Evolutionary conservation across 1,284 basidiomycete species (phyloP), one percentile per base, ranked within the genome.

Genomic region (Apiotrichum montevideense): DNA sequence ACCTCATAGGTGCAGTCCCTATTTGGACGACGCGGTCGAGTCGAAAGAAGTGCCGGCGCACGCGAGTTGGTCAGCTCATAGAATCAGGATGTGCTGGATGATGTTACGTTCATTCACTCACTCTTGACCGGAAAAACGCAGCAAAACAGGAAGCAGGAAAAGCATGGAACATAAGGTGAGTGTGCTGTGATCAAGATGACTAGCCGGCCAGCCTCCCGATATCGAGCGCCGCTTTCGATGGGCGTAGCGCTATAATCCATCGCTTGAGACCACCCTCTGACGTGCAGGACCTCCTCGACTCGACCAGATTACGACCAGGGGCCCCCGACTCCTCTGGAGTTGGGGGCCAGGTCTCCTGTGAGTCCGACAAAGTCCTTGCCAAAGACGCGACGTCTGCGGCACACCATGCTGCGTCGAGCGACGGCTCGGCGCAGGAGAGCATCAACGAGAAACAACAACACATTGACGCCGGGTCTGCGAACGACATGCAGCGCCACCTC

Each of bases 401-500:
- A 7, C n/a, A 10, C 34, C 21, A 46, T 46, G 46, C 46, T 35
- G 46, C 46, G 29, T 5, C 46, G 11, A 33, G 11, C 32, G 4
- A 15, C 15, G 10, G 7, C 34, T 10, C 46, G 46, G 4, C 46
- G 46, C 46, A 46, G 34, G 46, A 46, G 46, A 46, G 46, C 46
- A 35, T 46, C 34, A 46, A 46, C 14, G 46, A 46, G 46, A 46
- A 46, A 35, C 10, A 46, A 9, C n/a, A n/a, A 7, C 10, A 46
- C 32, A 14, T 46, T n/a, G 46, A 46, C 34, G 46, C 15, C 34
- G 46, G 13, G 37, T 39, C 46, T 32, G 46, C 46, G 6, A n/a
- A 39, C n/a, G 47, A 55, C 42, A 55, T 55, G 47, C 50, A 54
- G 55, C 35, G 49, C 32, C 46, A 51, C 32, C 45, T 52, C 39